Evolutionary conservation across 352 stramenopile species (phyloP).

Genomic region (Globisporangium uncinulatum): DNA sequence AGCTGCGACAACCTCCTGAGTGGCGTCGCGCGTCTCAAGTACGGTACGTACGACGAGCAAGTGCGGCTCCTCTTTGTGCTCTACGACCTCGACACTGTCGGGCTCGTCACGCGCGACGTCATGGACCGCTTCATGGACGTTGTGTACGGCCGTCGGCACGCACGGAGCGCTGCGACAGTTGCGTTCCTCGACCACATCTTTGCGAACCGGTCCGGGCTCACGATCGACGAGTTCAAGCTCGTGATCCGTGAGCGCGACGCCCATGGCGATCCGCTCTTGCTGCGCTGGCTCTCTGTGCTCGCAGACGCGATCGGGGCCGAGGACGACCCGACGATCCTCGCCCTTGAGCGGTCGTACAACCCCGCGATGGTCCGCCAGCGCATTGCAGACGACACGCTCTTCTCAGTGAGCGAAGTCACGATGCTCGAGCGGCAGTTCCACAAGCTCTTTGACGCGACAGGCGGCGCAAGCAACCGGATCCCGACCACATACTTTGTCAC

Average conservation of each 20-base stretch:
- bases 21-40: constrained; percentile 69
- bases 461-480: constrained; percentile 59
- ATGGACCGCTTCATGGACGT: constrained; percentile 84
- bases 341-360: constrained; percentile 75
- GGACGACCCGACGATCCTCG: constrained; percentile 67
- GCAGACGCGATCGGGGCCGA: constrained; percentile 59
- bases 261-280: constrained; percentile 43
- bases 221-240: constrained; percentile 57
- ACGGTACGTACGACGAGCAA: constrained; percentile 67
- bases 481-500: constrained; percentile 52
- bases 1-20: constrained; percentile 58
- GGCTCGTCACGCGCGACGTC: constrained; percentile 58
- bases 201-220: constrained; percentile 26
- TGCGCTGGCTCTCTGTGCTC: constrained; percentile 61
- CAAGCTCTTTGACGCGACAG: constrained; percentile 68
- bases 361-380: constrained; percentile 71
- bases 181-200: constrained; percentile 62
- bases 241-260: constrained; percentile 51
- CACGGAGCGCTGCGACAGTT: constrained; percentile 35
- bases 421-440: constrained; percentile 76
- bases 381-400: constrained; percentile 65
- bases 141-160: constrained; percentile 61
- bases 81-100: constrained; percentile 71
- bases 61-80: constrained; percentile 77
- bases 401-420: constrained; percentile 68